phyloP scores from a whole-genome alignment of 2,329 filamentous ascomycete genomes.

The Escovopsis sp. region DNA sequence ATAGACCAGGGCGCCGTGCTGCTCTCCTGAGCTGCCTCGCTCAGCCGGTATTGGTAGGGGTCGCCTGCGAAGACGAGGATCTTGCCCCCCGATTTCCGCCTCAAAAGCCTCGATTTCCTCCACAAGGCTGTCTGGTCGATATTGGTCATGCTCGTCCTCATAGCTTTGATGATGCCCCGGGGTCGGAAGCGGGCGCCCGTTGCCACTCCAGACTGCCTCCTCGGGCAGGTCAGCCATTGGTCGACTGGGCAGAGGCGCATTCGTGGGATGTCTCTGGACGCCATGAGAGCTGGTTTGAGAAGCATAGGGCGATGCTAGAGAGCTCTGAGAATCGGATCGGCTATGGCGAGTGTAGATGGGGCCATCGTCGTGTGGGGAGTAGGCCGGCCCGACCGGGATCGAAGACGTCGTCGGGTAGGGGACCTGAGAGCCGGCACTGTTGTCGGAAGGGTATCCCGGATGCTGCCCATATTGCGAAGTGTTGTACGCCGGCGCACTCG shows the following conservation, averaged over 20 bases:
- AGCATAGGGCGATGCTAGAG: constrained; percentile 29
- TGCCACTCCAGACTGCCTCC: constrained; percentile 25
- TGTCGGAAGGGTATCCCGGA: constrained; percentile 23
- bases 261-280: constrained; percentile 42
- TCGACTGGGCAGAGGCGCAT: constrained; percentile 41
- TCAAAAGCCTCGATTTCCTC: constrained; percentile 45
- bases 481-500: constrained; percentile 20
- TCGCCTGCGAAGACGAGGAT: constrained; percentile 10
- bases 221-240: constrained; percentile 30
- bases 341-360: constrained; percentile 28
- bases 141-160: constrained; percentile 18
- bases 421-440: constrained; percentile 24
- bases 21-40: constrained; percentile 29
- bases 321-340: constrained; percentile 35
- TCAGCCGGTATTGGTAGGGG: constrained; percentile 28
- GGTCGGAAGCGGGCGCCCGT: constrained; percentile 13
- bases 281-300: constrained; percentile 28
- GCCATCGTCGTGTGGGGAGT: constrained; percentile 30
- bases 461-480: constrained; percentile 21
- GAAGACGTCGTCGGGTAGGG: constrained; percentile 38
- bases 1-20: constrained; percentile 30
- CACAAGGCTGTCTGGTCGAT: constrained; percentile 37
- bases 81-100: constrained; percentile 29
- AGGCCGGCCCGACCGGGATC: constrained; percentile 37
- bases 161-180: constrained; percentile 12